A percentile compares a stretch with the other conserved stretches of the same genome.
Evolutionary conservation across 2,329 filamentous ascomycete species (phyloP).

Genomic region (Pseudopyricularia javanii): DNA sequence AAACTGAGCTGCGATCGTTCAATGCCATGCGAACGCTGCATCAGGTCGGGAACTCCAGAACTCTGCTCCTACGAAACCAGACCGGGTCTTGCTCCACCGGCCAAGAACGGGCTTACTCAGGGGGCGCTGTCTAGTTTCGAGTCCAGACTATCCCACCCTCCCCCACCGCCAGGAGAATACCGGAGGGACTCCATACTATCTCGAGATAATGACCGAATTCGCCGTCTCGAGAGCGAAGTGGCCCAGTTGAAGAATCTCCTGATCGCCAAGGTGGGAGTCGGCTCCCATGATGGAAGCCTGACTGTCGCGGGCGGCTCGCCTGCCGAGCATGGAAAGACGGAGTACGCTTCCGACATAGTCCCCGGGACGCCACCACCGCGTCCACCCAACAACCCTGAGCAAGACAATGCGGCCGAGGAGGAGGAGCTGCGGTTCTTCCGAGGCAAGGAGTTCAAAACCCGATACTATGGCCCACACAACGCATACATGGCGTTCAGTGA

Average conservation of each 20-base stretch:
- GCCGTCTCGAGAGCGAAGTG: constrained; percentile 45
- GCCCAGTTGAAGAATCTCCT: constrained; percentile 42
- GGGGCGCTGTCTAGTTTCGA: constrained; percentile 31
- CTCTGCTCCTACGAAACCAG: constrained; percentile 46
- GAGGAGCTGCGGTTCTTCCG: constrained; percentile 45
- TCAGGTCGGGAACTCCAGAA: constrained; percentile 49
- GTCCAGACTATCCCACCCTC: constrained; percentile 25
- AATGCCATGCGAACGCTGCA: constrained; percentile 48
- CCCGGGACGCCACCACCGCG: constrained; percentile 14
- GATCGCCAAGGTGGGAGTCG: constrained; percentile 5
- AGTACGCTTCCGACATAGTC: constrained; percentile 8
- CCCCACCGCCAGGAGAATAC: constrained; percentile 17
- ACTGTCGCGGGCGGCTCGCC: constrained; percentile 11
- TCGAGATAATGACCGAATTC: constrained; percentile 45
- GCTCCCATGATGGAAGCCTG: constrained; percentile 12
- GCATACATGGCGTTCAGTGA: constrained; percentile 48
- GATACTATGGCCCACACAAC: constrained; percentile 49
- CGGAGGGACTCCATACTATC: constrained; percentile 20
- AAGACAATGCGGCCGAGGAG: constrained; percentile 24
- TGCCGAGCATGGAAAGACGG: constrained; percentile 9
- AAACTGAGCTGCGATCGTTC: constrained; percentile 51
- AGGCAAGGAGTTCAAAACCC: constrained; percentile 46
- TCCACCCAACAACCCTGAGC: constrained; percentile 17
- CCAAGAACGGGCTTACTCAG: constrained; percentile 32
- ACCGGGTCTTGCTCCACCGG: constrained; percentile 21